Conservation (phyloP, 768 basidiomycete species). For the Coprinopsis strossmayeri region DNA sequence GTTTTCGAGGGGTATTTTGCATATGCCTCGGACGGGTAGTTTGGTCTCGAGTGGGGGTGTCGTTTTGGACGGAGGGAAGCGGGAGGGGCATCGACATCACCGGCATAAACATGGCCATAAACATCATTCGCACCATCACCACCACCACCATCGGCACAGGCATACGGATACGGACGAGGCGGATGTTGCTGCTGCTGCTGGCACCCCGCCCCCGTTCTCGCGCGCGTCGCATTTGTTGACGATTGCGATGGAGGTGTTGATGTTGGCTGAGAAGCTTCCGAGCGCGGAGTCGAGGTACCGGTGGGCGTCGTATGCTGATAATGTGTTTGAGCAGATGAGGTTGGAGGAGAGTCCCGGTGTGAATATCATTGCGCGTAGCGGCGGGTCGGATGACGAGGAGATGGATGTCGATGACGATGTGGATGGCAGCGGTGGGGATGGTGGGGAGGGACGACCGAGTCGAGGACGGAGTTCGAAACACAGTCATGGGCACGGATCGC, state of each 20-base stretch:
- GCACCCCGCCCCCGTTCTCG: constrained; percentile 30
- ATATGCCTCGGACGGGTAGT: constrained; percentile 47
- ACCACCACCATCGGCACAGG: not conserved
- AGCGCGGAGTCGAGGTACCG: constrained; percentile 36
- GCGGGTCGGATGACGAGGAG: not conserved
- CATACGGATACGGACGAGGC: too few relatives aligned
- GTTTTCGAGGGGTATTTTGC: constrained; percentile 62
- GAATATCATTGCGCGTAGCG: constrained; percentile 40
- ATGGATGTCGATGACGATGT: constrained; percentile 1
- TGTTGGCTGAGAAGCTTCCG: constrained; percentile 51
- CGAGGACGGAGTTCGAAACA: not conserved
- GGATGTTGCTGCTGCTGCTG: too few relatives aligned
- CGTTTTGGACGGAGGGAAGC: not conserved
- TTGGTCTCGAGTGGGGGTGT: too few relatives aligned
- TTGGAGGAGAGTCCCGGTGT: constrained; percentile 50
- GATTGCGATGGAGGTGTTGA: constrained; percentile 55
- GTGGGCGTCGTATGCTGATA: constrained; percentile 59
- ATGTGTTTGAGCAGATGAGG: constrained; percentile 57
- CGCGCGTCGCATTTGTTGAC: constrained; percentile 56
- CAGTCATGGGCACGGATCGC: not conserved
- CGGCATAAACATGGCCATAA: not conserved
- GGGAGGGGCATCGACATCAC: not conserved
- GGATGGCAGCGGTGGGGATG: constrained; percentile 1
- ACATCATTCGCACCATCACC: not conserved
- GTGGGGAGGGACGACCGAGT: not conserved